Conservation (phyloP, 495 filamentous ascomycete species). For the Penicillium crystallinum region DNA sequence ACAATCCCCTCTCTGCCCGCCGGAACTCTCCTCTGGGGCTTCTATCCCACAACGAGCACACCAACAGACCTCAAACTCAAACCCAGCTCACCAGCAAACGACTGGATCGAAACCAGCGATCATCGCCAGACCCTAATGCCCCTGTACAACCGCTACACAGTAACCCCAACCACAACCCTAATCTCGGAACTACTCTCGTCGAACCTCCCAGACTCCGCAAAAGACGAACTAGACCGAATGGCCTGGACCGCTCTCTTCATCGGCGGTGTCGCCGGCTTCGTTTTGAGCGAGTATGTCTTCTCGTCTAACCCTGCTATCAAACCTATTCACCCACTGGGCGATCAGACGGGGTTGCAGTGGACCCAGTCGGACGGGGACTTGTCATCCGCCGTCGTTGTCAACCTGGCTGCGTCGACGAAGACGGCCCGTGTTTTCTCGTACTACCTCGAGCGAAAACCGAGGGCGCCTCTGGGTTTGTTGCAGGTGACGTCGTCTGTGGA, state of each 20-base stretch:
- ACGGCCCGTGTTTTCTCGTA: slow-evolving; percentile 42
- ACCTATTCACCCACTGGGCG: slow-evolving; percentile 35
- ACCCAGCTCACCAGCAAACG: slow-evolving; percentile 14
- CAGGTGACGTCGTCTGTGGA: slow-evolving; percentile 24
- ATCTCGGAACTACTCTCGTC: not conserved
- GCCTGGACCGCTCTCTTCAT: slow-evolving; percentile 41
- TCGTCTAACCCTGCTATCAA: slow-evolving; percentile 12
- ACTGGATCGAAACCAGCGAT: slow-evolving; percentile 38
- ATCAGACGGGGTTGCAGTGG: slow-evolving; percentile 25
- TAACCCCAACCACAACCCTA: slow-evolving; percentile 9
- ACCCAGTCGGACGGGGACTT: slow-evolving; percentile 42
- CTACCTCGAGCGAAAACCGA: slow-evolving; percentile 13
- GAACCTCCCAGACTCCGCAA: not conserved
- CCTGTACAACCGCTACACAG: slow-evolving; percentile 50
- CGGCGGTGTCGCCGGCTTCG: slow-evolving; percentile 39
- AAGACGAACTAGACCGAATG: slow-evolving; percentile 16
- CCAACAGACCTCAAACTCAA: slow-evolving; percentile 25
- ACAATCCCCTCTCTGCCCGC: slow-evolving; percentile 26
- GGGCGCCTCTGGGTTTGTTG: slow-evolving; percentile 22
- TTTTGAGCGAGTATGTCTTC: slow-evolving; percentile 47
- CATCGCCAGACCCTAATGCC: slow-evolving; percentile 41
- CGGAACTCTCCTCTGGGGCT: slow-evolving; percentile 31
- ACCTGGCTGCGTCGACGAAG: slow-evolving; percentile 46
- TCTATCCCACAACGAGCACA: slow-evolving; percentile 29
- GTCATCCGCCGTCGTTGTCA: slow-evolving; percentile 31